Evolutionary conservation across 352 stramenopile genomes (phyloP).

Genomic region (Peronospora belbahrii): DNA sequence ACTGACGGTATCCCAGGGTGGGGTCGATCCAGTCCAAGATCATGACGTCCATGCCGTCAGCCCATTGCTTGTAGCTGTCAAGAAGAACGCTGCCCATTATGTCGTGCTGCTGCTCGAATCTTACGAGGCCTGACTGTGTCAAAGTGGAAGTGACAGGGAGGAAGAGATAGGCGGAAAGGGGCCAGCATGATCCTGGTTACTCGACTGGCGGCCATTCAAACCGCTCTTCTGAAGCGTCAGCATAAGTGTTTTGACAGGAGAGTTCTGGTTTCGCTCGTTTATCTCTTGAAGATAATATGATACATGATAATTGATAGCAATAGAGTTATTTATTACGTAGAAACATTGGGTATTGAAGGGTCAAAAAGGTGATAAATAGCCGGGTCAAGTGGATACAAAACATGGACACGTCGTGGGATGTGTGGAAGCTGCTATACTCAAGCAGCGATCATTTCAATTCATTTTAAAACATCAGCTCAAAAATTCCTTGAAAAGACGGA

Average conservation of each 20-base stretch:
- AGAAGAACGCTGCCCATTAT: conserved; percentile 28
- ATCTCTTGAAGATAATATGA: conserved; percentile 1
- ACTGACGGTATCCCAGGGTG: conserved; percentile 25
- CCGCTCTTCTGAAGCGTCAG: conserved; percentile 13
- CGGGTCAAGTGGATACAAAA: conserved; percentile 6
- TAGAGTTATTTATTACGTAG: conserved; percentile 6
- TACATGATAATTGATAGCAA: conserved; percentile 1
- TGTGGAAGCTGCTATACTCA: too few relatives aligned
- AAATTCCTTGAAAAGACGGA: too few relatives aligned
- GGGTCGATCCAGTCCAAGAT: conserved; percentile 35
- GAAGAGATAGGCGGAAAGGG: conserved; percentile 13
- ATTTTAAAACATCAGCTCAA: conserved; percentile 4
- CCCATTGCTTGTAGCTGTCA: conserved; percentile 35
- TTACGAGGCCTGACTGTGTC: conserved; percentile 8
- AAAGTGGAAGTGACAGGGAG: conserved; percentile 23
- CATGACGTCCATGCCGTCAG: conserved; percentile 24
- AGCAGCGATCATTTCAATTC: too few relatives aligned
- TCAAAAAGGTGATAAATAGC: neutral
- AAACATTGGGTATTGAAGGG: conserved; percentile 4
- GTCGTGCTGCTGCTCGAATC: conserved; percentile 7
- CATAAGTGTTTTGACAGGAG: conserved; percentile 12
- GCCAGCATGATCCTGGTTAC: conserved; percentile 13
- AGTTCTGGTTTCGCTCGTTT: conserved; percentile 9
- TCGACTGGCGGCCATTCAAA: conserved; percentile 29
- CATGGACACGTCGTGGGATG: too few relatives aligned